Percentiles rank a stretch among this genome's conserved stretches.
phyloP scores from a whole-genome alignment of 306 rosid genomes.

The Citrullus colocynthis region DNA sequence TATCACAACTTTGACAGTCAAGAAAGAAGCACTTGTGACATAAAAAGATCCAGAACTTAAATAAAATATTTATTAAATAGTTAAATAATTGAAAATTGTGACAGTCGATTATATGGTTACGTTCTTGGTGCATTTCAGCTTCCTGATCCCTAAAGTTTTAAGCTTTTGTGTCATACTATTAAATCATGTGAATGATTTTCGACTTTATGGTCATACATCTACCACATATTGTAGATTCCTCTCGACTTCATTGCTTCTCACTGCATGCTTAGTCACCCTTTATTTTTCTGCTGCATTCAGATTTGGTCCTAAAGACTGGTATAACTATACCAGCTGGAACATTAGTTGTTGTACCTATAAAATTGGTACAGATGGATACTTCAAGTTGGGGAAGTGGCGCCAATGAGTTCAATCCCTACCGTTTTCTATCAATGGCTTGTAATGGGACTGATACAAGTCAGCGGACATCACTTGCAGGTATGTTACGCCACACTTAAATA shows the following conservation, averaged over 20 bases:
- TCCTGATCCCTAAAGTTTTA: background rate
- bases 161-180: background rate
- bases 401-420: slow-evolving; percentile 53
- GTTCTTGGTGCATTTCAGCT: slow-evolving; percentile 2
- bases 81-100: background rate
- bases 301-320: slow-evolving; percentile 45
- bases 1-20: background rate
- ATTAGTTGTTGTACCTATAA: slow-evolving; percentile 51
- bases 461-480: slow-evolving; percentile 20
- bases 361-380: slow-evolving; percentile 56
- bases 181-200: background rate
- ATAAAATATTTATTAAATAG: background rate
- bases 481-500: slow-evolving; percentile 2
- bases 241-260: background rate
- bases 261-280: slow-evolving; percentile 15
- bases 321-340: slow-evolving; percentile 62
- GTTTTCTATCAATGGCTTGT: slow-evolving; percentile 38
- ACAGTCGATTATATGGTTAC: background rate
- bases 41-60: background rate
- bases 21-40: background rate
- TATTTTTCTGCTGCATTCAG: slow-evolving; percentile 19
- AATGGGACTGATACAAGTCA: slow-evolving; percentile 24
- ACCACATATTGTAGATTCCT: background rate
- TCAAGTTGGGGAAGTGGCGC: slow-evolving; percentile 66
- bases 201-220: background rate